These are phyloP conservation scores for Populus euphratica DNA, from an alignment of 345 rosid species.

Conservation along the genomic window DNA sequence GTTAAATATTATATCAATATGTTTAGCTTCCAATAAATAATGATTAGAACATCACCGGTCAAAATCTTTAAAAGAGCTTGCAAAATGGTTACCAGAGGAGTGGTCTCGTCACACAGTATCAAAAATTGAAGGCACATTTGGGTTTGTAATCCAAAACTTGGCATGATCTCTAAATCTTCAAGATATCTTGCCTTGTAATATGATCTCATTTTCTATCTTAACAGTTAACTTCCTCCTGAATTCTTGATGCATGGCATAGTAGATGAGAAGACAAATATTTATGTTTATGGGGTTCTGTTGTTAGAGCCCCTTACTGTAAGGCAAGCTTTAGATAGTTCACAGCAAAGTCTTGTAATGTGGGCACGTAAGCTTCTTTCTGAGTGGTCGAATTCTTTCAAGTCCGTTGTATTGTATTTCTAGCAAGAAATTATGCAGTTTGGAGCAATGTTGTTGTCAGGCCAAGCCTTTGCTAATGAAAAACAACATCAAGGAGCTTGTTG, in stretches of 20 bases:
- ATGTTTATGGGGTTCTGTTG: slow-evolving; percentile 79
- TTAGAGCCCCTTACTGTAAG: slow-evolving; percentile 81
- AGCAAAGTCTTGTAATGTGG: slow-evolving; percentile 88
- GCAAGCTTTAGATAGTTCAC: slow-evolving; percentile 75
- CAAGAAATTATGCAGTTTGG: not conserved
- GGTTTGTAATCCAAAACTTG: slow-evolving; percentile 41
- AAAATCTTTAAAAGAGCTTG: slow-evolving; percentile 39
- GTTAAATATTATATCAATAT: too few species aligned
- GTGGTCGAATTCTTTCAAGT: too few species aligned
- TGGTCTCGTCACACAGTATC: slow-evolving; percentile 85
- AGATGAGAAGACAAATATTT: slow-evolving; percentile 90
- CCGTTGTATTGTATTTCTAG: not conserved
- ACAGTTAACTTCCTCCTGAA: slow-evolving; percentile 88
- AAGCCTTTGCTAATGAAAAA: slow-evolving; percentile 36
- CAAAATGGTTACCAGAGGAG: slow-evolving; percentile 91
- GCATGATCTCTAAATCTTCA: slow-evolving; percentile 10
- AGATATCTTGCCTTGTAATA: not conserved
- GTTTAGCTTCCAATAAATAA: too few species aligned
- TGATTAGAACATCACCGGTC: too few species aligned
- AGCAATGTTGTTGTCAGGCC: slow-evolving; percentile 40
- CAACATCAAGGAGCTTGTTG: slow-evolving; percentile 50
- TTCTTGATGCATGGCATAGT: slow-evolving; percentile 91
- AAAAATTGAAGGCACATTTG: slow-evolving; percentile 90
- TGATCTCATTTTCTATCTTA: slow-evolving; percentile 10
- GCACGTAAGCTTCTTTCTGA: slow-evolving; percentile 39